phyloP scores from a whole-genome alignment of 495 filamentous ascomycete species.

The Thozetella sp. region DNA sequence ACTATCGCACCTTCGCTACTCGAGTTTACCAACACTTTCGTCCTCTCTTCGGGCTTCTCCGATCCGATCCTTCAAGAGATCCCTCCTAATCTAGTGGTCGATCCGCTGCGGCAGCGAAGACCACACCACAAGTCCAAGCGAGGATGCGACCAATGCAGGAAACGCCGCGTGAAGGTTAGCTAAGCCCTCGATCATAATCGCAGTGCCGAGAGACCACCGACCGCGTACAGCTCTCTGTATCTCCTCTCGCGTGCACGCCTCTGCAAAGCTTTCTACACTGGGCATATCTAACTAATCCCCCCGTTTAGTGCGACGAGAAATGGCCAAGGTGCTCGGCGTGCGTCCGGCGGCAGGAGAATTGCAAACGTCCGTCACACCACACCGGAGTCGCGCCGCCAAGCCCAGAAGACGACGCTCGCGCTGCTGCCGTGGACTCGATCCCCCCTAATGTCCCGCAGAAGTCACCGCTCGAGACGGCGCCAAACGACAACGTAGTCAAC shows the following conservation, averaged over 20 bases:
- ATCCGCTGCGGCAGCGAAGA: slow-evolving; percentile 13
- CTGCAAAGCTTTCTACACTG: too few species aligned
- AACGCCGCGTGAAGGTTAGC: slow-evolving; percentile 16
- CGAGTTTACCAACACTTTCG: slow-evolving; percentile 17
- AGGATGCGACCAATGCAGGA: slow-evolving; percentile 20
- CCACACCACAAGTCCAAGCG: slow-evolving; percentile 15
- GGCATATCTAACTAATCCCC: too few species aligned
- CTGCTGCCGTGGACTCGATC: not conserved
- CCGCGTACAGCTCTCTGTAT: not conserved
- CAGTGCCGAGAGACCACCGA: not conserved
- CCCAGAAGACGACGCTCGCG: not conserved
- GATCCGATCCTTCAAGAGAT: slow-evolving; percentile 10
- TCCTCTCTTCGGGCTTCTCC: slow-evolving; percentile 12
- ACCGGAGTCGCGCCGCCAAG: not conserved
- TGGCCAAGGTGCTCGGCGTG: not conserved
- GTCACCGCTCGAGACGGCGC: not conserved
- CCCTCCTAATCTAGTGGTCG: slow-evolving; percentile 8
- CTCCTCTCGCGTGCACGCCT: slow-evolving; percentile 3
- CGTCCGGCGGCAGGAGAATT: not conserved
- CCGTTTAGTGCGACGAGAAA: not conserved
- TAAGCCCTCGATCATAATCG: not conserved
- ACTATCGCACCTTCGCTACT: not conserved
- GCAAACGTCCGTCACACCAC: not conserved
- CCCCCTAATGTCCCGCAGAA: not conserved
- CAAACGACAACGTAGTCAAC: slow-evolving; percentile 4